Conservation (phyloP, 352 stramenopile species). For the Pseudoperonospora humuli region DNA sequence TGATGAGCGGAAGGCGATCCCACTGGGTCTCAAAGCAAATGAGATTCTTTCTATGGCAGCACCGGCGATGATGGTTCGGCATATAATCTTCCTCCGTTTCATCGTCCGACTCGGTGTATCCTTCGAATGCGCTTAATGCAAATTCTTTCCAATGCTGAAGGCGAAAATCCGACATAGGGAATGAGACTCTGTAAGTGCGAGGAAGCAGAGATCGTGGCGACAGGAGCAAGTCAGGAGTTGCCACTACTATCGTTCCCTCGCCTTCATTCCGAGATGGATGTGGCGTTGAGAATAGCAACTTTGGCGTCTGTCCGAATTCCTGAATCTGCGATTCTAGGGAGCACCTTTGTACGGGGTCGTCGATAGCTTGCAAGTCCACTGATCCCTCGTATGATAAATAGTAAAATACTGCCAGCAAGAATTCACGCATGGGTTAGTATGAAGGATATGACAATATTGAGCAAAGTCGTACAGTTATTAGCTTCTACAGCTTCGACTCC, state of each 20-base stretch:
- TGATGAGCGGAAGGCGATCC: conserved; percentile 23
- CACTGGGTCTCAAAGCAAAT: conserved; percentile 40
- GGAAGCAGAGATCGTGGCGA: conserved; percentile 27
- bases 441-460: background rate
- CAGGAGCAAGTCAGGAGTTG: conserved; percentile 40
- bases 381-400: conserved; percentile 87
- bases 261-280: conserved; percentile 52
- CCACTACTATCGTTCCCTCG: conserved; percentile 40
- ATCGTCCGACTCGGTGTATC: conserved; percentile 32
- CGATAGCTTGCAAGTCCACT: conserved; percentile 71
- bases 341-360: conserved; percentile 86
- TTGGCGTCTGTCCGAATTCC: conserved; percentile 89
- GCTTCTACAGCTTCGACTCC: conserved; percentile 83
- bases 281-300: conserved; percentile 59
- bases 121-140: conserved; percentile 22
- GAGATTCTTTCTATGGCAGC: conserved; percentile 23
- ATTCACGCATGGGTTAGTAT: background rate
- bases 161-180: conserved; percentile 5
- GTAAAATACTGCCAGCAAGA: conserved; percentile 66
- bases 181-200: conserved; percentile 17
- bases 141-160: conserved; percentile 17
- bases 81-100: conserved; percentile 11
- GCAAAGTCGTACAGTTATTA: conserved; percentile 55
- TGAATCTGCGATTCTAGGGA: conserved; percentile 91
- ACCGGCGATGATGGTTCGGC: background rate